Percentiles rank a stretch among this genome's conserved stretches.
Conservation (phyloP, 208 protist species). For the Borovskyia barvae region DNA sequence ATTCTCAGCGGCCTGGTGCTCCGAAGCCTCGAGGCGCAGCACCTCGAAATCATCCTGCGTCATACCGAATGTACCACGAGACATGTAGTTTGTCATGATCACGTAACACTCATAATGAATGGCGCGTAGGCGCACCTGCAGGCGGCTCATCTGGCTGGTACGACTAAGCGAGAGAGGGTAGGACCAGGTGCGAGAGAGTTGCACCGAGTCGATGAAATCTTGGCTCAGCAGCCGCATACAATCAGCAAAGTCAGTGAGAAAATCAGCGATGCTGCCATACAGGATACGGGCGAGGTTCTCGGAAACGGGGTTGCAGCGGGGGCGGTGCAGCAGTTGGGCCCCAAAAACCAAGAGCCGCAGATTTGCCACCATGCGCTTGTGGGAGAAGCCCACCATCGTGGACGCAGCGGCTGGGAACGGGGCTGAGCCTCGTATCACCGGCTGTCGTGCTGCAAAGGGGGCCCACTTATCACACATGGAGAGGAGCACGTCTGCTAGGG, state of each 20-base stretch:
- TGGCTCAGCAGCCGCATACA: constrained; percentile 23
- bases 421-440: constrained; percentile 19
- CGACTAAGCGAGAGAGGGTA: constrained; percentile 23
- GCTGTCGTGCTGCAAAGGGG: constrained; percentile 21
- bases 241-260: constrained; percentile 27
- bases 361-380: constrained; percentile 23
- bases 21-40: constrained; percentile 7
- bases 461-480: constrained; percentile 36
- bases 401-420: constrained; percentile 20
- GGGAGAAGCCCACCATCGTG: constrained; percentile 9
- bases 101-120: constrained; percentile 33
- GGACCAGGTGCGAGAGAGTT: constrained; percentile 29
- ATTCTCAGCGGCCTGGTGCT: not conserved
- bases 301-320: constrained; percentile 6
- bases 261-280: constrained; percentile 17
- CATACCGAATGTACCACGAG: constrained; percentile 15
- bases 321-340: constrained; percentile 33
- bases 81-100: constrained; percentile 11
- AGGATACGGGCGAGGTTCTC: constrained; percentile 4
- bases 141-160: constrained; percentile 27
- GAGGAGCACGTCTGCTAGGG: constrained; percentile 12
- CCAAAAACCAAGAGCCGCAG: constrained; percentile 34
- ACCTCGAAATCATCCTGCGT: constrained; percentile 20
- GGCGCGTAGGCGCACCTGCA: constrained; percentile 21
- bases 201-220: constrained; percentile 39